Evolutionary conservation across 805 yeast species (phyloP).

Genomic region (Yamadazyma kitorensis): DNA sequence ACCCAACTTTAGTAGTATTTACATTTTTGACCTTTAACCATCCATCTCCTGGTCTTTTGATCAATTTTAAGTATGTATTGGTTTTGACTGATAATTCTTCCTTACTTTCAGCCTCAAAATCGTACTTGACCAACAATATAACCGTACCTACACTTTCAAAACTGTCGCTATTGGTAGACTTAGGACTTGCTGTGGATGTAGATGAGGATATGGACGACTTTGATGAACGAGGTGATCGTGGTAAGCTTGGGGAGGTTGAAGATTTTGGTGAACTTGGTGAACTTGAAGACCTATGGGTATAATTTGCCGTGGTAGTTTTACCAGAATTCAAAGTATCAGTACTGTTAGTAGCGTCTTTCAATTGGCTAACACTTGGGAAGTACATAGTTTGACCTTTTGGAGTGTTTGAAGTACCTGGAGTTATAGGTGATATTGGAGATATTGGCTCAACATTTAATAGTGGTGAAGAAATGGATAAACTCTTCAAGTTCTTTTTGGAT

Average conservation of each 20-base stretch:
- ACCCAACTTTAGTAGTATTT: conserved; percentile 22
- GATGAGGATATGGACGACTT: conserved; percentile 1
- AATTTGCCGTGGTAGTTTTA: no score
- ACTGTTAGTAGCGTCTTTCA: no score
- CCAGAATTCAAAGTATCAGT: no score
- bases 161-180: not conserved
- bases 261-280: not conserved
- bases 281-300: not conserved
- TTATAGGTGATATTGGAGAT: not conserved
- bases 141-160: conserved; percentile 13
- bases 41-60: conserved; percentile 38
- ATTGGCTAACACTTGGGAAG: no score
- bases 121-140: conserved; percentile 29
- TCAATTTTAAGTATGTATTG: conserved; percentile 28
- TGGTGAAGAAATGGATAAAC: conserved; percentile 20
- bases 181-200: not conserved
- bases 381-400: no score
- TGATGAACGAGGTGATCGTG: conserved; percentile 1
- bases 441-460: conserved; percentile 1
- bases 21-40: conserved; percentile 35
- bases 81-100: conserved; percentile 27
- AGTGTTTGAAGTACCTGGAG: not conserved
- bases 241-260: not conserved
- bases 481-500: conserved; percentile 24
- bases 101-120: conserved; percentile 24